These are phyloP conservation scores for Trichophaea hybrida DNA, from an alignment of 2,329 filamentous ascomycete genomes.

Conservation along the genomic window DNA sequence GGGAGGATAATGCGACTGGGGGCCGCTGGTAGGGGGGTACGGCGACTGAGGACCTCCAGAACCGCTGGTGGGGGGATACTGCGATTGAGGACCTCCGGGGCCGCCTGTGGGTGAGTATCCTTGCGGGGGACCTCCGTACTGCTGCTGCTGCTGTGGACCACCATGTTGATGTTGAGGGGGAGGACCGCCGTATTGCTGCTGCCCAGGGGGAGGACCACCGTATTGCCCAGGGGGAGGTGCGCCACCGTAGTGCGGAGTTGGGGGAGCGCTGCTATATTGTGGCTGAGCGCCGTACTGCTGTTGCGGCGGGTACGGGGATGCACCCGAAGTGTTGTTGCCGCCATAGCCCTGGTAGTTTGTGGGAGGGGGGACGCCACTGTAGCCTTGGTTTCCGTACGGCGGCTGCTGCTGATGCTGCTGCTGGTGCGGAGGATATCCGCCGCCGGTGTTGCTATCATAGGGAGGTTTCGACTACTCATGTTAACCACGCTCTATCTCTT, in stretches of 20 bases:
- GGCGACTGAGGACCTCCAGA: not conserved
- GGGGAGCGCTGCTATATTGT: slow-evolving; percentile 17
- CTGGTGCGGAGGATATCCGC: not conserved
- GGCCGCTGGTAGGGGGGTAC: slow-evolving; percentile 3
- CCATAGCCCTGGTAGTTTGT: slow-evolving; percentile 11
- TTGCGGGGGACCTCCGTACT: not conserved
- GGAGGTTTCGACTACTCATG: not conserved
- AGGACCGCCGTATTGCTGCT: slow-evolving; percentile 2
- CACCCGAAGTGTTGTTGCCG: slow-evolving; percentile 1
- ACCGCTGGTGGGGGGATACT: not conserved
- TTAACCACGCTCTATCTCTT: not conserved
- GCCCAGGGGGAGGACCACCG: slow-evolving; percentile 11
- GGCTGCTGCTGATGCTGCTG: slow-evolving; percentile 5
- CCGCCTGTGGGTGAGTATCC: slow-evolving; percentile 10
- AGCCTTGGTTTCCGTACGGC: not conserved
- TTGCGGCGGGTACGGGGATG: slow-evolving; percentile 7
- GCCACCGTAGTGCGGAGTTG: slow-evolving; percentile 14
- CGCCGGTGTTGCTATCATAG: not conserved
- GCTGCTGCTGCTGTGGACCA: not conserved
- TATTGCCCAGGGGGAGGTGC: slow-evolving; percentile 23
- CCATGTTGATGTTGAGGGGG: slow-evolving; percentile 1
- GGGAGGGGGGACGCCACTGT: slow-evolving; percentile 1
- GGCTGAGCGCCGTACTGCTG: slow-evolving; percentile 12
- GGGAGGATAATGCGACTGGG: slow-evolving; percentile 5
- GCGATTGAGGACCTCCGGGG: not conserved